phyloP scores from a whole-genome alignment of 768 basidiomycete genomes.

The Tylopilus balloui region DNA sequence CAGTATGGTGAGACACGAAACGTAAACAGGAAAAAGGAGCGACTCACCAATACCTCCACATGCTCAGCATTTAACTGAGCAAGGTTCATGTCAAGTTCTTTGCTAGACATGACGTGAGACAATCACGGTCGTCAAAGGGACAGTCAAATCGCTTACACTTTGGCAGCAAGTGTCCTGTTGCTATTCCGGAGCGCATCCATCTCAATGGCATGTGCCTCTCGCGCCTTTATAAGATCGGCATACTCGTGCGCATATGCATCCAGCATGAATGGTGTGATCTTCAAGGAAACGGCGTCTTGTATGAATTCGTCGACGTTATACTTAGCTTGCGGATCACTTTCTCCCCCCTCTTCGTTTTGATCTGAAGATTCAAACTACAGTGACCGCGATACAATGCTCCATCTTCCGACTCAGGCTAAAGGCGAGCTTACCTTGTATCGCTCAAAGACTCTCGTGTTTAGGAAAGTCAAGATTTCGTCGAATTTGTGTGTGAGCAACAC shows the following conservation, averaged over 20 bases:
- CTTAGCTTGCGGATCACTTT: conserved; percentile 20
- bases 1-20: conserved; percentile 23
- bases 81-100: conserved; percentile 72
- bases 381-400: not conserved
- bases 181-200: conserved; percentile 77
- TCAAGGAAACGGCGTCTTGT: conserved; percentile 76
- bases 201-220: conserved; percentile 79
- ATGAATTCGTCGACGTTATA: conserved; percentile 83
- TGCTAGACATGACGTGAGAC: conserved; percentile 41
- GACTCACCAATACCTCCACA: conserved; percentile 62
- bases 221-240: conserved; percentile 69
- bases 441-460: conserved; percentile 81
- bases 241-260: conserved; percentile 88
- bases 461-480: conserved; percentile 81
- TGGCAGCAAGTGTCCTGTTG: conserved; percentile 69
- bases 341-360: conserved; percentile 25
- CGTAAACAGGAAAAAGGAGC: not conserved
- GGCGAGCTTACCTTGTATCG: conserved; percentile 53
- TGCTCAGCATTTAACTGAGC: conserved; percentile 82
- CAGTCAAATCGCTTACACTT: conserved; percentile 66
- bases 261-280: conserved; percentile 94
- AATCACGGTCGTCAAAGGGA: not conserved
- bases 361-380: conserved; percentile 27
- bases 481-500: conserved; percentile 77
- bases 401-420: not conserved